These are phyloP conservation scores for Polyporus arcularius DNA, from an alignment of 768 basidiomycete genomes.

Conservation along the genomic window DNA sequence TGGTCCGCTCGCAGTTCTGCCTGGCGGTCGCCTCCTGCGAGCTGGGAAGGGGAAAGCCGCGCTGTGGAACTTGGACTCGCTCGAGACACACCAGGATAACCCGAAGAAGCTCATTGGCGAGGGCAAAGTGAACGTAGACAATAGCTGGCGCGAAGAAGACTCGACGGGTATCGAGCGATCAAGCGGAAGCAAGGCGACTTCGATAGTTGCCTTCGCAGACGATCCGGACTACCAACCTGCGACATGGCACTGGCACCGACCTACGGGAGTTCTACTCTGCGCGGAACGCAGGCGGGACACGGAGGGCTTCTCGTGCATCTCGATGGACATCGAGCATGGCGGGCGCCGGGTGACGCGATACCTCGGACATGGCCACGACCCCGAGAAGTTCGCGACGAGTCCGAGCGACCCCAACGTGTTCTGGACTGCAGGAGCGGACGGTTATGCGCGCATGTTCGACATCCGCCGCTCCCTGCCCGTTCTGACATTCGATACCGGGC, in stretches of 20 bases:
- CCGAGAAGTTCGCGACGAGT: slow-evolving; percentile 36
- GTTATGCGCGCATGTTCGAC: slow-evolving; percentile 41
- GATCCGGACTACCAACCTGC: not conserved
- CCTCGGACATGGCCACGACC: slow-evolving; percentile 37
- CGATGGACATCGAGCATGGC: slow-evolving; percentile 36
- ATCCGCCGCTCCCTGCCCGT: slow-evolving; percentile 37
- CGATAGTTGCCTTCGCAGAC: slow-evolving; percentile 3
- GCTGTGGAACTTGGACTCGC: slow-evolving; percentile 38
- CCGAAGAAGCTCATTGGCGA: slow-evolving; percentile 20
- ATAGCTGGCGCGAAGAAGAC: slow-evolving; percentile 6
- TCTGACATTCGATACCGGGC: slow-evolving; percentile 30
- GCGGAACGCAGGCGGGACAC: slow-evolving; percentile 5
- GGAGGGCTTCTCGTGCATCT: slow-evolving; percentile 13
- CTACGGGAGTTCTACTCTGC: slow-evolving; percentile 26
- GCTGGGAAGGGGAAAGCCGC: slow-evolving; percentile 35
- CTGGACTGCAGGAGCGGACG: slow-evolving; percentile 36
- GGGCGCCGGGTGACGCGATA: slow-evolving; percentile 33
- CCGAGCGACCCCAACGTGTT: slow-evolving; percentile 36
- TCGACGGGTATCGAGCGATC: slow-evolving; percentile 33
- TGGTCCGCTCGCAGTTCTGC: slow-evolving; percentile 36
- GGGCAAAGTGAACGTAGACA: slow-evolving; percentile 4
- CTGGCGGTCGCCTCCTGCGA: slow-evolving; percentile 30
- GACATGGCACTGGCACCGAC: slow-evolving; percentile 29
- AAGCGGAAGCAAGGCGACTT: slow-evolving; percentile 20
- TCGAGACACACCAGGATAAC: slow-evolving; percentile 31